Base-by-base conservation (phyloP, 2,329 filamentous ascomycete genomes). In the Phialophora tarda region DNA sequence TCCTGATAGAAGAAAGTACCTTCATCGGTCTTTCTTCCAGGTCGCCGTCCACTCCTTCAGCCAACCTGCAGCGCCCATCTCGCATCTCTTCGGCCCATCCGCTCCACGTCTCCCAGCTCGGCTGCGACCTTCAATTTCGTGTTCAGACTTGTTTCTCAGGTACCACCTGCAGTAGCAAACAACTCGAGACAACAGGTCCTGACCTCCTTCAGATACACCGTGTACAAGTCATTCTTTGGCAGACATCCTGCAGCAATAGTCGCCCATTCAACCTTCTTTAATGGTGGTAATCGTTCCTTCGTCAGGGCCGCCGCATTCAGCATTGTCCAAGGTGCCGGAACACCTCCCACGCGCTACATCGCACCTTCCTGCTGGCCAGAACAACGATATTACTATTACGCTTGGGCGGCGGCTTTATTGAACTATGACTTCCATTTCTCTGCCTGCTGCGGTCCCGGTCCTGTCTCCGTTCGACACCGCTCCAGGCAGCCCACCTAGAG, bases 401-500 rank as follows among this genome's bases (percentile, higher is more conserved):
- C 14, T 64, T 55, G 62, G 65, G 65, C 63, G 68, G 50, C 78
- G 76, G 79, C 84, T 85, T 79, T 88, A 86, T 76, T 86, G 86
- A 75, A 90, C 65, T 26, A 62, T 48, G 67, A 47, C 51, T 57
- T 73, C 71, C 4, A 62, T 72, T 50, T 71, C 71, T 44, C 21
- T 72, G 21, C 67, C 70, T 63, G 41, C 70, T 30, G 6, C 66
- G 6, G 57, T 63, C 24, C 60, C 70, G 21, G 58, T 60, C 23
- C 48, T 65, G 30, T 67, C 66, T 21, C 66, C 64, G 11, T 68
- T 69, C 58, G 63, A 68, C 57, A 44, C 64, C 14, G 23, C 47
- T 28, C 59, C 61, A 23, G 32, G 47, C 34, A 63, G 53, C 55
- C 64, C 68, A 53, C 56, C 68, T 61, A 61, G 65, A 59, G 69